phyloP scores from a whole-genome alignment of 2,329 filamentous ascomycete species.

The Alternaria conjuncta region DNA sequence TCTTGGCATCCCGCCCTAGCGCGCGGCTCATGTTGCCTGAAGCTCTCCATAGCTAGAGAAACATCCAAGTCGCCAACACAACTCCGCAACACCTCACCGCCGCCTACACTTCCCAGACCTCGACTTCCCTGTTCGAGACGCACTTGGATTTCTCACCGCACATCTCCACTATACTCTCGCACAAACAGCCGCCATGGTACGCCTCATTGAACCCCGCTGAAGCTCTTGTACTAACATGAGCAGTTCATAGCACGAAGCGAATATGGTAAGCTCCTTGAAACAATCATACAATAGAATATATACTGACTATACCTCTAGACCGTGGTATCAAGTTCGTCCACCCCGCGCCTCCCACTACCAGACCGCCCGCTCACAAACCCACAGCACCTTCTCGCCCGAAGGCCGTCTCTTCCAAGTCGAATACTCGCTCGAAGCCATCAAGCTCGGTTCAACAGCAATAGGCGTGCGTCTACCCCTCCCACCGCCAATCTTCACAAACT shows the following conservation, averaged over 20 bases:
- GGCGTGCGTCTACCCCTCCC: slow-evolving; percentile 63
- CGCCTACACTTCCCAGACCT: background rate
- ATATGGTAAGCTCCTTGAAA: slow-evolving; percentile 75
- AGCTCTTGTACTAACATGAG: slow-evolving; percentile 41
- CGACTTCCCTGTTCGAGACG: background rate
- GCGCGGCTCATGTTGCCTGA: slow-evolving; percentile 37
- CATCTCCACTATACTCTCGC: background rate
- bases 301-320: slow-evolving; percentile 63
- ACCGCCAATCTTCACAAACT: slow-evolving; percentile 10
- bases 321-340: slow-evolving; percentile 90
- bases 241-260: slow-evolving; percentile 99
- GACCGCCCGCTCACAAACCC: slow-evolving; percentile 30
- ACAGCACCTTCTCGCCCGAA: slow-evolving; percentile 98
- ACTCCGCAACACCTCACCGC: slow-evolving; percentile 2
- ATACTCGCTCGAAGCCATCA: slow-evolving; percentile 99
- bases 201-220: slow-evolving; percentile 28
- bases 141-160: background rate
- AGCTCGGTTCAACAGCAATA: slow-evolving; percentile 97
- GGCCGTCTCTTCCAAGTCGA: slow-evolving; percentile 99
- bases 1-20: slow-evolving; percentile 29
- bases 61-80: slow-evolving; percentile 25
- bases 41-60: slow-evolving; percentile 33
- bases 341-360: slow-evolving; percentile 16
- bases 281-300: slow-evolving; percentile 7
- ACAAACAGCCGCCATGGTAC: slow-evolving; percentile 42